Conservation (phyloP, 2,329 filamentous ascomycete species). For the Nannizzia gypsea region DNA sequence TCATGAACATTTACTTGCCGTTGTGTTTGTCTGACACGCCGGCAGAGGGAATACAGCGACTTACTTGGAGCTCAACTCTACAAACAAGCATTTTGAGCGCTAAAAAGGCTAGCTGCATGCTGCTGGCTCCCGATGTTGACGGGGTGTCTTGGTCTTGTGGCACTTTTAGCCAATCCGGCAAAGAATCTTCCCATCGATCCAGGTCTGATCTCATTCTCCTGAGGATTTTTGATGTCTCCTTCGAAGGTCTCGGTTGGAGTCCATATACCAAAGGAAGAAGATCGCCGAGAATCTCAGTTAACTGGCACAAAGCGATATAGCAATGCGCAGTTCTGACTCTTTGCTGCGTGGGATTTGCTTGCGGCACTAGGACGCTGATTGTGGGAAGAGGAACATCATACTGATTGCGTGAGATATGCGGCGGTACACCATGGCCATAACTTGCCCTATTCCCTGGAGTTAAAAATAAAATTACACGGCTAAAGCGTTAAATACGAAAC, state of each 20-base stretch:
- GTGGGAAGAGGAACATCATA: slow-evolving; percentile 46
- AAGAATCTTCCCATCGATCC: slow-evolving; percentile 35
- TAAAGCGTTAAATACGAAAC: background rate
- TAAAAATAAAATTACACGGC: slow-evolving; percentile 7
- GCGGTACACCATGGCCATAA: slow-evolving; percentile 45
- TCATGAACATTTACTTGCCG: background rate
- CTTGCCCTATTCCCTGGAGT: slow-evolving; percentile 34
- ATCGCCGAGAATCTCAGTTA: slow-evolving; percentile 38
- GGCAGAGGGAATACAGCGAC: slow-evolving; percentile 13
- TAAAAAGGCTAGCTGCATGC: slow-evolving; percentile 34
- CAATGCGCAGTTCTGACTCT: slow-evolving; percentile 38
- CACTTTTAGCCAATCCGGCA: slow-evolving; percentile 33
- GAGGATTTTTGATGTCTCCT: slow-evolving; percentile 36
- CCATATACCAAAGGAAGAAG: slow-evolving; percentile 37
- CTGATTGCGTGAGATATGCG: slow-evolving; percentile 42
- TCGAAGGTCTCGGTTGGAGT: slow-evolving; percentile 32
- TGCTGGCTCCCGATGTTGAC: slow-evolving; percentile 32
- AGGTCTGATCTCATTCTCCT: slow-evolving; percentile 36
- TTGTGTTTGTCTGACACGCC: slow-evolving; percentile 6
- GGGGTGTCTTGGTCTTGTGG: slow-evolving; percentile 24
- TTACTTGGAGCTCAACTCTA: slow-evolving; percentile 37
- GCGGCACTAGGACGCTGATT: slow-evolving; percentile 29
- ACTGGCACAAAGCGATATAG: slow-evolving; percentile 42
- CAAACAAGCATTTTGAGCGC: slow-evolving; percentile 38
- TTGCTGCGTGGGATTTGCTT: slow-evolving; percentile 29